Conservation (phyloP, 208 protist genomes). For the Leishmania martiniquensis region DNA sequence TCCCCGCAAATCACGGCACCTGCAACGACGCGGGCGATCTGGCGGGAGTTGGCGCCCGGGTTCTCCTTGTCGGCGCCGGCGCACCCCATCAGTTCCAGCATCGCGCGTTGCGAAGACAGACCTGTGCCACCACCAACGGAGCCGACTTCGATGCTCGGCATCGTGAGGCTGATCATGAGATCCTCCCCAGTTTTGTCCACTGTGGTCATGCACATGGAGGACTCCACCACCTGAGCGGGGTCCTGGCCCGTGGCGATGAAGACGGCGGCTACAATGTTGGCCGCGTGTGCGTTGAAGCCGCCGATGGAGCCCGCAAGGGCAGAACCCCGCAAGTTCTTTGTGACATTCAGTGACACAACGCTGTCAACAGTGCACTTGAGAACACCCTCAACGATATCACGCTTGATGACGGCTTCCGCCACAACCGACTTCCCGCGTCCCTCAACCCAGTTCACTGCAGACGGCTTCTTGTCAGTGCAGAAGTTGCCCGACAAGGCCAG, state of each 20-base stretch:
- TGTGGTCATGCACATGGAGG: constrained; percentile 96
- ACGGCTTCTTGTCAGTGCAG: constrained; percentile 99
- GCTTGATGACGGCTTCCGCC: constrained; percentile 93
- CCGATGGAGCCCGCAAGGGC: constrained; percentile 97
- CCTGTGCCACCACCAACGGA: constrained; percentile 98
- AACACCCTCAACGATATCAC: constrained; percentile 89
- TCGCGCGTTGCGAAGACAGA: constrained; percentile 92
- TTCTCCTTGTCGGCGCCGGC: constrained; percentile 77
- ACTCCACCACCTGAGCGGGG: constrained; percentile 98
- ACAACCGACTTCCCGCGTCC: constrained; percentile 97
- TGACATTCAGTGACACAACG: constrained; percentile 93
- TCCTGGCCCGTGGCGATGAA: constrained; percentile 99
- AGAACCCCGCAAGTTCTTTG: constrained; percentile 98
- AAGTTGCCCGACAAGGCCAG: constrained; percentile 96
- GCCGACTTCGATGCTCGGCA: constrained; percentile 99
- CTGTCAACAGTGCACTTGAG: constrained; percentile 95
- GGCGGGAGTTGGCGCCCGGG: constrained; percentile 91
- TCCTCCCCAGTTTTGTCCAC: constrained; percentile 93
- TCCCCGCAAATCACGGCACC: constrained; percentile 97
- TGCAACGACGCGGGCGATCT: constrained; percentile 93
- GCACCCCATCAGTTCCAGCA: constrained; percentile 95
- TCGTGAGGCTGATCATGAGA: constrained; percentile 96
- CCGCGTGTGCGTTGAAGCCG: constrained; percentile 98
- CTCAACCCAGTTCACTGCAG: constrained; percentile 98
- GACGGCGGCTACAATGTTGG: constrained; percentile 98